Evolutionary conservation across 1,284 basidiomycete species (phyloP), one percentile per base, ranked within the genome.

Genomic region (Naganishia sp.): DNA sequence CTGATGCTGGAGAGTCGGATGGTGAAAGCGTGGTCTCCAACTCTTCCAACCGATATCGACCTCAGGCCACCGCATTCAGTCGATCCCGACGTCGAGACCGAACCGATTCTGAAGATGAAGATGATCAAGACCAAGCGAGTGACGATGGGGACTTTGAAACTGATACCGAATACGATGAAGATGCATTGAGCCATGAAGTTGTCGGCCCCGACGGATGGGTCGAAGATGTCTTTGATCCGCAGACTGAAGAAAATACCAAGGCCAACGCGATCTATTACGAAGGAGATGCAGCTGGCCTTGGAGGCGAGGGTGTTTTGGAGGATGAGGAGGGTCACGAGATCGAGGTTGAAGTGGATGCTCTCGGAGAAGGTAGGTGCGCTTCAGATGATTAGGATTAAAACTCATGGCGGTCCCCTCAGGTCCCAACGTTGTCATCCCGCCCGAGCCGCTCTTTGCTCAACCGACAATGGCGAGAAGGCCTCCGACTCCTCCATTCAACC

Each of bases 391-490:
- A 3, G 35, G 43, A 47, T 2, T 11, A 45, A 2, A 39, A 18
- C 51, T 32, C 51, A 28, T 53, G 35, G 7, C 4, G 17, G 81
- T 90, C 2, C 90, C 89, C 32, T 89, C 92, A 79, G 91, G 93
- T 53, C 92, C 94, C 28, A 96, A 96, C 74, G 89, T 95, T 56
- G 85, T 95, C 49, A 74, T 79, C 0, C 77, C 79, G 1, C 74
- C 74, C 45, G 73, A 77, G 66, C 72, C 77, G 3, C 51, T 77
- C 13, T 80, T 80, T 69, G 71, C 35, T 41, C 69, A 41, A 51
- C 70, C 43, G 55, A 57, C 32, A 41, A 68, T 28, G 53, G 65
- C 28, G 56, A 69, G 23, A 61, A 71, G 28, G 71, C 73, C 51
- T 2, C 58, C 46, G 11, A 50, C 51, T 17, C 67, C 58, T 35